Evolutionary conservation across 129 eudicot genomes (phyloP), one percentile per base, ranked within the genome.

Genomic region (Flaveria robusta): DNA sequence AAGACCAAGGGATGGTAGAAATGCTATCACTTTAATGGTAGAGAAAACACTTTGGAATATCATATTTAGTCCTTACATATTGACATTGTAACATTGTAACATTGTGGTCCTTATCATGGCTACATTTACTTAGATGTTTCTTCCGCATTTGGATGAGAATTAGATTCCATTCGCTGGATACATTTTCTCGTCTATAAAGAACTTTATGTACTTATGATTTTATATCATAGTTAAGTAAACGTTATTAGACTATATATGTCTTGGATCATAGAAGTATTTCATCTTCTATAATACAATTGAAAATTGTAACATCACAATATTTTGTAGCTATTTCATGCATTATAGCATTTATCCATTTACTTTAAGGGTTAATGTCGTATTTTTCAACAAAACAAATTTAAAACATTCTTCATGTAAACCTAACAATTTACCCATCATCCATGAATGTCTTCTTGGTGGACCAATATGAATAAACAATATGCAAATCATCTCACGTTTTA

Each of bases 1-100:
- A 62, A 62, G 19, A 62, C 42, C 68, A 62, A 62, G 20, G 68
- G 42, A 62, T 62, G 68, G 68, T 62, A 19, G 9, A 27, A 27
- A 62, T 27, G 67, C 42, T 62, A 27, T 15, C 42, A 26, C 42
- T 62, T 56, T 20, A 22, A 29, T 56, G 64, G 64, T 56, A 23
- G 15, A 22, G 29, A 56, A 56, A 56, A 10, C 64, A 56, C 34
- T 56, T 56, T 56, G 7, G 64, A 56, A 56, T 56, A 31, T 56
- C 64, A 22, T 22, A 56, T 56, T 20, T 56, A 23, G 64, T 15
- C 16, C 64, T 9, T 56, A 56, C 64, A 56, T 8, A 24, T 56
- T 56, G 64, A 9, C 16, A 56, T 10, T 10, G 31, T 56, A 26
- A 54, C 26, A 54, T 7, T 19, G 26, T 54, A 29, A 56, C 31